A percentile compares a stretch with the other conserved stretches of the same genome.
Conservation (phyloP, 73 alveolate genomes). For the Paramecium tetraurelia region DNA sequence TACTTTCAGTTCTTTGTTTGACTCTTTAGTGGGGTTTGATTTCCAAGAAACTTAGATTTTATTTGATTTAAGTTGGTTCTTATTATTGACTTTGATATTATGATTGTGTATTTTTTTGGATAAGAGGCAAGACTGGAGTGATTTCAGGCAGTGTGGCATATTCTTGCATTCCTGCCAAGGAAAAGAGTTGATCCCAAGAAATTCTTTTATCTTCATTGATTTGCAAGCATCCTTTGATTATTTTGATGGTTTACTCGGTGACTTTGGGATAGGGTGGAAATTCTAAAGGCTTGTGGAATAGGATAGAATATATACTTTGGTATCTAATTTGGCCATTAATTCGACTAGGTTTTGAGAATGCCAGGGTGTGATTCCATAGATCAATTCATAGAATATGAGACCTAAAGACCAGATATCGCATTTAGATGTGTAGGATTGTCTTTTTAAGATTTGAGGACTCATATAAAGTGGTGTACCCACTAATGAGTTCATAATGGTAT, state of each 20-base stretch:
- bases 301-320: neutral
- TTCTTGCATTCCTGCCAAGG: neutral
- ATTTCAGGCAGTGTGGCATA: neutral
- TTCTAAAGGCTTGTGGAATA: neutral
- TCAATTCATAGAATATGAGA: slow-evolving; percentile 54
- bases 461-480: slow-evolving; percentile 65
- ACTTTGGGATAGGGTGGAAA: neutral
- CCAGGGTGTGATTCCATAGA: slow-evolving; percentile 66
- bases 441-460: slow-evolving; percentile 59
- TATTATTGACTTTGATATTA: neutral
- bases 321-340: slow-evolving; percentile 30
- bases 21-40: neutral
- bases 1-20: slow-evolving; percentile 35
- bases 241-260: neutral
- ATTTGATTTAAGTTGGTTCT: neutral
- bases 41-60: neutral
- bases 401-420: slow-evolving; percentile 66
- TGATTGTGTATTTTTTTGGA: neutral
- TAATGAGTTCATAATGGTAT: slow-evolving; percentile 58
- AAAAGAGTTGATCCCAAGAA: neutral
- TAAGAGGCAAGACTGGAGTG: neutral
- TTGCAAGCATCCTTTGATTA: neutral
- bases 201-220: slow-evolving; percentile 12
- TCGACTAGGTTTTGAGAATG: slow-evolving; percentile 12
- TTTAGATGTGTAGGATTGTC: slow-evolving; percentile 51